Percentiles rank a stretch among this genome's conserved stretches.
These are phyloP conservation scores for Tylopilus subfusipes DNA, from an alignment of 768 basidiomycete genomes.

Conservation along the genomic window DNA sequence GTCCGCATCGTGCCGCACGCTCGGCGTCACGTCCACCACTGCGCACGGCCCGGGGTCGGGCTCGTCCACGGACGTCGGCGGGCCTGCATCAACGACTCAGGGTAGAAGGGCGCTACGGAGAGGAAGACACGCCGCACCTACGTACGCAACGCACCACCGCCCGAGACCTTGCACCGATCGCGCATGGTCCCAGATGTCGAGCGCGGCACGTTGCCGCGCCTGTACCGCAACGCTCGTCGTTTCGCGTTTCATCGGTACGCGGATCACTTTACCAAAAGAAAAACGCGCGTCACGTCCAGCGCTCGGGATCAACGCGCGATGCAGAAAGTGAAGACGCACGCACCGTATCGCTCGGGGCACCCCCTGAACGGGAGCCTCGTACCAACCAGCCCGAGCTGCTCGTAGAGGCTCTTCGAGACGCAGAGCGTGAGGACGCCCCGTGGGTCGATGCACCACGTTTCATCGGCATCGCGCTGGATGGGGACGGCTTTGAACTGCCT, in stretches of 20 bases:
- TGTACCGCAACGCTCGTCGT: constrained; percentile 36
- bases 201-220: constrained; percentile 37
- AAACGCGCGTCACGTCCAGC: neutral
- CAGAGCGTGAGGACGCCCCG: constrained; percentile 57
- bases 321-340: constrained; percentile 12
- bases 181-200: constrained; percentile 49
- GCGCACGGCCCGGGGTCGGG: neutral
- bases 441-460: constrained; percentile 69
- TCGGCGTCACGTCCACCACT: constrained; percentile 17
- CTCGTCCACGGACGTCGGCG: neutral
- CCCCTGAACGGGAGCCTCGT: constrained; percentile 50
- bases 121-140: too few relatives aligned
- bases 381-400: constrained; percentile 59
- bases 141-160: constrained; percentile 43
- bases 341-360: constrained; percentile 47
- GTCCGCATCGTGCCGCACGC: constrained; percentile 27
- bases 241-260: constrained; percentile 41
- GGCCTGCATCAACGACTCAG: neutral
- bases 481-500: constrained; percentile 40
- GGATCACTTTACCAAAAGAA: constrained; percentile 41
- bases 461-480: constrained; percentile 36
- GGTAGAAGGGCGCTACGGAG: too few relatives aligned
- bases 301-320: neutral
- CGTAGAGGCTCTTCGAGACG: constrained; percentile 55
- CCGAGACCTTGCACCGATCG: constrained; percentile 32